Base-by-base conservation (phyloP, 345 rosid genomes). In the Orychophragmus violaceus region DNA sequence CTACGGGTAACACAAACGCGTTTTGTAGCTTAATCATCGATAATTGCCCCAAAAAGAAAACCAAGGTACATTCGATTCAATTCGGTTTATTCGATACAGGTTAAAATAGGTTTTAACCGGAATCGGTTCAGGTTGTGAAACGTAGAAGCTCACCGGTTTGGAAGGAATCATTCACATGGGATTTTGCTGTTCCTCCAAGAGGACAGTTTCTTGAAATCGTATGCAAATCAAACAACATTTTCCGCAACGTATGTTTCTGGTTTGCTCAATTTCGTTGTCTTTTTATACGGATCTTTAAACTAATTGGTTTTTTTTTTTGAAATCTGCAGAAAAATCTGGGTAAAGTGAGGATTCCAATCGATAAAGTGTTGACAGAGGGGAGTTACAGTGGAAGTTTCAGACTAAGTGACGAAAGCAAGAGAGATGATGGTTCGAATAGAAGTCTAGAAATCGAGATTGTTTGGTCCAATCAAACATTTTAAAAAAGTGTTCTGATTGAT, bases 101-200 rank as follows among this genome's bases (percentile, higher is more conserved):
- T 42, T 41, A 21, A 30, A 11, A 5, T 29, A 17, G 3, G 51
- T 30, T 24, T 37, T 22, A 64, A 64, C 42, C 70, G 27, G 59
- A 14, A 17, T 30, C 11, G 37, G 66, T 29, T 72, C 72, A 89
- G 96, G 93, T 92, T 22, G 85, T 85, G 67, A 87, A 74, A 85
- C 87, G 85, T 66, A 83, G 79, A 45, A 81, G 50, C 54, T 80
- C 84, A 62, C 98, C 96, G 14, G 98, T 89, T 66, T 89, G 96
- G 98, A 78, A 87, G 23, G 96, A 89, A 83, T 86, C 84, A 13
- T 92, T 92, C 67, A 85, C 92, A 19, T 91, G 96, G 98, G 86
- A 84, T 25, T 91, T 91, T 56, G 87, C 79, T 77, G 81, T 85
- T 45, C 87, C 96, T 21, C 98, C 98, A 0, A 89, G 84, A 70